Evolutionary conservation across 805 yeast species (phyloP).

Genomic region (Saccharomycopsis microspora): DNA sequence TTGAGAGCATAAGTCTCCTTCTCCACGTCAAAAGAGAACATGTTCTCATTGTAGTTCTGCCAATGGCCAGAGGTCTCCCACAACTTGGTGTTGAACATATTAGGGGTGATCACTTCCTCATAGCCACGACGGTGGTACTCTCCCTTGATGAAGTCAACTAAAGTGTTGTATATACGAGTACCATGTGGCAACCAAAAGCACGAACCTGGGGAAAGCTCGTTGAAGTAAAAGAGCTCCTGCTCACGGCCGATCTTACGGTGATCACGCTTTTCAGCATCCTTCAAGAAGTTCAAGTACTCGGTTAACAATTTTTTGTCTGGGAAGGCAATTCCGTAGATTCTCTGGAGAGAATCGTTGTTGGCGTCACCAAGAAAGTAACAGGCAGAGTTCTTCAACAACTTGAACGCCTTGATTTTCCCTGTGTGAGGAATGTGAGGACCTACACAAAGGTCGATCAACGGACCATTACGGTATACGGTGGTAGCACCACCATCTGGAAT

Average conservation of each 20-base stretch:
- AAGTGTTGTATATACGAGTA: constrained; percentile 87
- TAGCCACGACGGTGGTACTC: constrained; percentile 92
- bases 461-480: constrained; percentile 97
- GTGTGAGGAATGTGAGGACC: constrained; percentile 99
- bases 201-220: constrained; percentile 96
- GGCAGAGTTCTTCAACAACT: constrained; percentile 89
- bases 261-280: constrained; percentile 92
- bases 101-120: constrained; percentile 98
- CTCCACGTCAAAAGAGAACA: constrained; percentile 95
- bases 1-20: constrained; percentile 90
- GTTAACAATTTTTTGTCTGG: constrained; percentile 96
- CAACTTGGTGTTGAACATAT: constrained; percentile 92
- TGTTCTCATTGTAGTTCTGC: constrained; percentile 94
- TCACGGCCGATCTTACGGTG: constrained; percentile 95
- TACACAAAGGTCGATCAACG: constrained; percentile 89
- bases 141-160: constrained; percentile 65
- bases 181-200: constrained; percentile 99
- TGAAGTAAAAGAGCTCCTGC: constrained; percentile 90
- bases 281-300: constrained; percentile 86
- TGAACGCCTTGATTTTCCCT: constrained; percentile 89
- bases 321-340: constrained; percentile 96
- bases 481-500: constrained; percentile 93
- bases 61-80: constrained; percentile 99
- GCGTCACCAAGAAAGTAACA: constrained; percentile 94
- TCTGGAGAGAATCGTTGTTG: constrained; percentile 87